Percentiles rank a stretch among this genome's conserved stretches.
These are phyloP conservation scores for Cutaneotrichosporon curvatum DNA, from an alignment of 1,284 basidiomycete genomes.

Conservation along the genomic window DNA sequence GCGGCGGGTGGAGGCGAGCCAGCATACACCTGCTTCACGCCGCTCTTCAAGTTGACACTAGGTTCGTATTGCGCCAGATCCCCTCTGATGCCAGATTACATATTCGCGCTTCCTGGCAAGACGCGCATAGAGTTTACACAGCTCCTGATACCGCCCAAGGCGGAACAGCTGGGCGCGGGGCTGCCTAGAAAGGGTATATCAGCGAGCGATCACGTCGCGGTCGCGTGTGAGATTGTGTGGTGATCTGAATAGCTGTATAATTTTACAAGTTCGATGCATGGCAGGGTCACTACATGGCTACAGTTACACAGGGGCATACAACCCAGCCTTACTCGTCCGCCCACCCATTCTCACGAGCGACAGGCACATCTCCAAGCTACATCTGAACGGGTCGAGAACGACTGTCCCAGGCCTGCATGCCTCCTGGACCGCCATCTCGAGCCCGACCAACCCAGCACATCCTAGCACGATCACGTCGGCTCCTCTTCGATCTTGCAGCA, in stretches of 20 bases:
- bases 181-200: slow-evolving; percentile 72
- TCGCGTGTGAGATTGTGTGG: slow-evolving; percentile 49
- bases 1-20: slow-evolving; percentile 59
- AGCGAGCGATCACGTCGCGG: slow-evolving; percentile 79
- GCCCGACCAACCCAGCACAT: slow-evolving; percentile 52
- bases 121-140: slow-evolving; percentile 52
- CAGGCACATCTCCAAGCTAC: slow-evolving; percentile 35
- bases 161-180: slow-evolving; percentile 62
- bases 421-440: slow-evolving; percentile 45
- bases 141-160: slow-evolving; percentile 59
- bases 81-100: slow-evolving; percentile 60
- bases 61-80: slow-evolving; percentile 49
- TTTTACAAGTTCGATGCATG: not conserved
- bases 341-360: slow-evolving; percentile 23
- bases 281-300: not conserved
- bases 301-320: slow-evolving; percentile 12
- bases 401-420: slow-evolving; percentile 32
- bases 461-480: slow-evolving; percentile 50
- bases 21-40: slow-evolving; percentile 43
- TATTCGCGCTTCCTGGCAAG: slow-evolving; percentile 54
- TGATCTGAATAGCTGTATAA: not conserved
- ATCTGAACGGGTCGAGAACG: slow-evolving; percentile 50
- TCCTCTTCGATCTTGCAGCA: slow-evolving; percentile 35
- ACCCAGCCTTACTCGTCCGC: slow-evolving; percentile 27
- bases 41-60: slow-evolving; percentile 64